phyloP scores from a whole-genome alignment of 2,329 filamentous ascomycete species.

The Sporothrix schenckii region DNA sequence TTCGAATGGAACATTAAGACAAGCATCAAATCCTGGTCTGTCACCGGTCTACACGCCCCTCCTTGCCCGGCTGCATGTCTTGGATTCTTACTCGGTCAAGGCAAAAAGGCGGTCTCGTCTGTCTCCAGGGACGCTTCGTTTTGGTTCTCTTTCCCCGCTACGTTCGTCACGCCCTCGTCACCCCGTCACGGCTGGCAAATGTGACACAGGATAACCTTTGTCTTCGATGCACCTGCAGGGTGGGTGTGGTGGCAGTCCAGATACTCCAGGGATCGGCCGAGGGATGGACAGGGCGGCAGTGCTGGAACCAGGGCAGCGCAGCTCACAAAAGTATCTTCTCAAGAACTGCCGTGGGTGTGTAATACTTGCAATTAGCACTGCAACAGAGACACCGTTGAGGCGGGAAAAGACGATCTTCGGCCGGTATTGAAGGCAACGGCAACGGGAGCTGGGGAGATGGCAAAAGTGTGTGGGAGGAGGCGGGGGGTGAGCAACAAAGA shows the following conservation, averaged over 20 bases:
- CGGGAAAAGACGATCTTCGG: conserved; percentile 4
- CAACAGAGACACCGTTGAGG: conserved; percentile 23
- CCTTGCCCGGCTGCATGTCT: conserved; percentile 13
- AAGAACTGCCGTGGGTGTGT: conserved; percentile 9
- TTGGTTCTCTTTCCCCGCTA: neutral
- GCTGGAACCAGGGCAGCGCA: neutral
- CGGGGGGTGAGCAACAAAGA: no score
- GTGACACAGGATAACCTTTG: neutral
- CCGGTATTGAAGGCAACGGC: neutral
- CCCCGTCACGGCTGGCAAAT: neutral
- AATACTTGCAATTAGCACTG: conserved; percentile 8
- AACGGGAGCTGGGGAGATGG: neutral
- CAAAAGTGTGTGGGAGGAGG: neutral
- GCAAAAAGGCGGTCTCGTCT: neutral
- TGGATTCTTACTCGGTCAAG: conserved; percentile 7
- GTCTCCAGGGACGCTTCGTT: neutral
- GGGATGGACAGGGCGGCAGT: conserved; percentile 12
- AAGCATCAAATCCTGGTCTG: conserved; percentile 12
- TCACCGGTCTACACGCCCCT: neutral
- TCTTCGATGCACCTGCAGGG: conserved; percentile 3
- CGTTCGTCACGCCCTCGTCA: neutral
- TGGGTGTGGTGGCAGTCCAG: conserved; percentile 14
- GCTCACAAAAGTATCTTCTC: neutral
- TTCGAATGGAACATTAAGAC: neutral
- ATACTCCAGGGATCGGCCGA: neutral